These are phyloP conservation scores for Fistulina hepatica DNA, from an alignment of 1,284 basidiomycete species.

Conservation along the genomic window DNA sequence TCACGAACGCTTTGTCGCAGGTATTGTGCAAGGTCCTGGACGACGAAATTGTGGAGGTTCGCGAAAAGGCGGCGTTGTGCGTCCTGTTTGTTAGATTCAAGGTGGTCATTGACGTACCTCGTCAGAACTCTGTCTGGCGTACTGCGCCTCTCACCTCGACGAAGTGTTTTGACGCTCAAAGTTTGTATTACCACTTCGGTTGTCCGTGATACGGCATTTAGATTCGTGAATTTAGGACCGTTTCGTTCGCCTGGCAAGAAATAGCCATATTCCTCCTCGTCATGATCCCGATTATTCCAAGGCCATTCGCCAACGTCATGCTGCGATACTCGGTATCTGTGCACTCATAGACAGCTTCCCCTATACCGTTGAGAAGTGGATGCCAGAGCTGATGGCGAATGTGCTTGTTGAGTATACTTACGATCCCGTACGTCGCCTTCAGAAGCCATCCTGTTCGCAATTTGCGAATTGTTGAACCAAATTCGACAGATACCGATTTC, in stretches of 20 bases:
- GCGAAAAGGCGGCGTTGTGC: conserved; percentile 67
- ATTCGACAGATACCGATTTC: conserved; percentile 55
- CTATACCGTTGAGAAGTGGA: conserved; percentile 80
- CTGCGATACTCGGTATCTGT: conserved; percentile 69
- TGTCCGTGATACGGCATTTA: conserved; percentile 2
- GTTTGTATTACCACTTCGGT: conserved; percentile 21
- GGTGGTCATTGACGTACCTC: conserved; percentile 4
- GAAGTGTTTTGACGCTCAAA: conserved; percentile 62
- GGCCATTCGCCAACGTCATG: conserved; percentile 62
- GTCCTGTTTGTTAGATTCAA: not conserved
- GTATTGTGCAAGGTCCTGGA: conserved; percentile 61
- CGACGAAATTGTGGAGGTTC: conserved; percentile 65
- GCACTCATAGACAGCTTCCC: conserved; percentile 76
- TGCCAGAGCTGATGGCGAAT: conserved; percentile 62
- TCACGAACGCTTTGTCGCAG: conserved; percentile 22
- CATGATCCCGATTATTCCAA: conserved; percentile 47
- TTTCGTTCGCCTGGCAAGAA: conserved; percentile 55
- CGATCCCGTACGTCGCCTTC: conserved; percentile 47
- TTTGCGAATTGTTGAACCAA: conserved; percentile 7
- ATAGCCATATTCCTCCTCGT: conserved; percentile 45
- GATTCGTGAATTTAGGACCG: conserved; percentile 36
- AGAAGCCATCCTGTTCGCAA: conserved; percentile 1
- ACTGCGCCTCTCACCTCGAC: conserved; percentile 67
- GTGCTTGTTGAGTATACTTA: conserved; percentile 74
- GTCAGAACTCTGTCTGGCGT: conserved; percentile 68